Evolutionary conservation across 2,329 filamentous ascomycete species (phyloP), one percentile per base, ranked within the genome.

Genomic region (Raffaelea arxii): DNA sequence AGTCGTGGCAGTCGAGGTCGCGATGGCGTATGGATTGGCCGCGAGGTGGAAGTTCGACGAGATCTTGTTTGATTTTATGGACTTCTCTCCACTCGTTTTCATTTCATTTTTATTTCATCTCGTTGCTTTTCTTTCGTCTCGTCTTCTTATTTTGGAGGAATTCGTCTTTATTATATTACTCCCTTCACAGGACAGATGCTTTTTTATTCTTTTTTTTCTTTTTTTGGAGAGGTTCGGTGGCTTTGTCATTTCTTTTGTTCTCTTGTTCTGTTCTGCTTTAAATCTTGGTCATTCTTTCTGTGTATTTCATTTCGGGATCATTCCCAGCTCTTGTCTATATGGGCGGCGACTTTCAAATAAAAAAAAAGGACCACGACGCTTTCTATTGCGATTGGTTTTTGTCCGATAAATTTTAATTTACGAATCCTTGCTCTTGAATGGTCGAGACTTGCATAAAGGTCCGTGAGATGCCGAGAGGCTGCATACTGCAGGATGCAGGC

Each of bases 1-100:
- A n/a, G n/a, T n/a, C n/a, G n/a, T n/a, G n/a, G n/a, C n/a, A n/a
- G n/a, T n/a, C n/a, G n/a, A n/a, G n/a, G n/a, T n/a, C n/a, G n/a
- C n/a, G n/a, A 46, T 2, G 46, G 44, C 4, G 55, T 58, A 4
- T 51, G 53, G 49, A 51, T 58, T 2, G 51, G 48, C 38, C 53
- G 38, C 6, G 49, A 55, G 48, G 43, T 54, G n/a, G 51, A 55
- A 21, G 43, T 54, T 2, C 41, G 36, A 32, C 43, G 41, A 19
- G 44, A 47, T n/a, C 11, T 41, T 32, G 27, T 49, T 2, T 50
- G 27, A 40, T 25, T 40, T 38, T 6, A 5, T 25, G 4, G 2
- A 14, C 12, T 19, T 27, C n/a, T 23, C 27, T 10, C 27, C 25
- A 24, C 25, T 1, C 23, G 12, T 38, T 5, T 30, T 35, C 24